Evolutionary conservation across 306 rosid genomes (phyloP).

Genomic region (Quercus suber): DNA sequence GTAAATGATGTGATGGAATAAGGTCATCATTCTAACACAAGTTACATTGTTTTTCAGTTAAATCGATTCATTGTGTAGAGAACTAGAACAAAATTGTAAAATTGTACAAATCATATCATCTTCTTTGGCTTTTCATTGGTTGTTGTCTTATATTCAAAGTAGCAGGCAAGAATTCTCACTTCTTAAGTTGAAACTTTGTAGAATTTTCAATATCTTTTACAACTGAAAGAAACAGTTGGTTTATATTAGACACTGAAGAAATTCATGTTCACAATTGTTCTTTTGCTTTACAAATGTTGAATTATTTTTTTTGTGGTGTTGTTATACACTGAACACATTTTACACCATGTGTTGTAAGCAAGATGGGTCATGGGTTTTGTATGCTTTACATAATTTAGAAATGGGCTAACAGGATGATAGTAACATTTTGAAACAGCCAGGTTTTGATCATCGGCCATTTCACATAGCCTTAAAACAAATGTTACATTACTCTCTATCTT

Average conservation of each 20-base stretch:
- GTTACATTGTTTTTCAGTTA: slow-evolving; percentile 31
- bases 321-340: background rate
- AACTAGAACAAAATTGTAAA: slow-evolving; percentile 14
- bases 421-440: too few species aligned
- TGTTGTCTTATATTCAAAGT: background rate
- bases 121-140: slow-evolving; percentile 3
- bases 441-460: too few species aligned
- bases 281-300: too few species aligned
- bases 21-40: slow-evolving; percentile 40
- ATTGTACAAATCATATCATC: background rate
- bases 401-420: background rate
- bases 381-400: background rate
- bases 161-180: too few species aligned
- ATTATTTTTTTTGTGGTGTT: background rate
- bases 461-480: too few species aligned
- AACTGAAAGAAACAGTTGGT: background rate
- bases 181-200: too few species aligned
- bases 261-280: background rate
- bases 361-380: background rate
- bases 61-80: slow-evolving; percentile 26
- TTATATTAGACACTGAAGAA: background rate
- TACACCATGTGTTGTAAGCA: background rate
- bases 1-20: slow-evolving; percentile 71
- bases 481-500: too few species aligned
- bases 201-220: background rate